phyloP scores from a whole-genome alignment of 768 basidiomycete species.

The Sporobolomyces roseus region DNA sequence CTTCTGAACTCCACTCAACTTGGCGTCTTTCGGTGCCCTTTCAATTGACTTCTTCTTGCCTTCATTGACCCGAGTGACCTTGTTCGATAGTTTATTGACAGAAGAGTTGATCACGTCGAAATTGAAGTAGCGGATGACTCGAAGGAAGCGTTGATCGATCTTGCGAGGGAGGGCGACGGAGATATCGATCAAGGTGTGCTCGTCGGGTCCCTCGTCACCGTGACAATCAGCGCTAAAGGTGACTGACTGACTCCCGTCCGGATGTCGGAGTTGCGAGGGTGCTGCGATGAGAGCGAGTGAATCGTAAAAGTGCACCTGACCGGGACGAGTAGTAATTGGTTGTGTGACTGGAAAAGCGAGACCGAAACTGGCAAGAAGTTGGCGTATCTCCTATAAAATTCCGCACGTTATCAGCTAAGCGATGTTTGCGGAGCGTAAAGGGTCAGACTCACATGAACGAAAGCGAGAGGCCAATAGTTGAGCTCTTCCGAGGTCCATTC shows the following conservation, averaged over 20 bases:
- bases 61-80: too few relatives aligned
- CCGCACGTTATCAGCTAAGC: too few relatives aligned
- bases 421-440: too few relatives aligned
- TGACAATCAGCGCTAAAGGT: neutral
- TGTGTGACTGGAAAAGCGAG: neutral
- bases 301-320: neutral
- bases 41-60: too few relatives aligned
- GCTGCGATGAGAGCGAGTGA: neutral
- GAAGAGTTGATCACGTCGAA: constrained; percentile 1
- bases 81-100: neutral
- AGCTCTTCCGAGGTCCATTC: neutral
- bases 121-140: neutral
- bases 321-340: neutral
- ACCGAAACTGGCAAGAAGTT: neutral
- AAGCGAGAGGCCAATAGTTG: neutral
- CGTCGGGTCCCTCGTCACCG: neutral
- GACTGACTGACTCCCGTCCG: neutral
- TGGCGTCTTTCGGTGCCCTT: too few relatives aligned
- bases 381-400: too few relatives aligned
- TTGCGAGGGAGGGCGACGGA: neutral
- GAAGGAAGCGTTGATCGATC: neutral
- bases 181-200: neutral
- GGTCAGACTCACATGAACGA: too few relatives aligned
- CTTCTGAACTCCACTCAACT: too few relatives aligned
- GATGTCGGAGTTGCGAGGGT: neutral